Conservation (phyloP, 352 stramenopile species). For the Pythium phragmitis region DNA sequence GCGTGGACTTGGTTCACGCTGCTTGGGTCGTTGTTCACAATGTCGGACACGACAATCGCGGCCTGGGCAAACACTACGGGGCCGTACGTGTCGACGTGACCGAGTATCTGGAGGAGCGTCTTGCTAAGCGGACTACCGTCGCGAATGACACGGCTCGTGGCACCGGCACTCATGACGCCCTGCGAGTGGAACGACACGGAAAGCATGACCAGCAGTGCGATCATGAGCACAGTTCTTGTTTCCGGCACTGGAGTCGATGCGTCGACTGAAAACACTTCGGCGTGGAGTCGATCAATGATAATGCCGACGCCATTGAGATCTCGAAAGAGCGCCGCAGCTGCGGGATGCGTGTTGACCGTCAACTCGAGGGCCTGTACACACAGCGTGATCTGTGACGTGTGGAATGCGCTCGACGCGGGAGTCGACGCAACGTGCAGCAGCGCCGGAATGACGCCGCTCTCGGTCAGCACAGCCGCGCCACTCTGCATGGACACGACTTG, state of each 20-base stretch:
- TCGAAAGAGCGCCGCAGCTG: constrained; percentile 69
- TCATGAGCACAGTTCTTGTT: constrained; percentile 62
- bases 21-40: constrained; percentile 97
- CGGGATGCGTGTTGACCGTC: constrained; percentile 72
- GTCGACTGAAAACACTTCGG: constrained; percentile 38
- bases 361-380: constrained; percentile 83
- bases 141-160: constrained; percentile 84
- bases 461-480: constrained; percentile 72
- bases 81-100: constrained; percentile 90
- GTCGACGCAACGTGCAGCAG: constrained; percentile 78
- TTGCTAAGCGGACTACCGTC: constrained; percentile 86
- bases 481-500: constrained; percentile 76
- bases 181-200: constrained; percentile 88
- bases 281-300: constrained; percentile 71
- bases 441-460: constrained; percentile 81
- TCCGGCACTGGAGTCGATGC: constrained; percentile 30
- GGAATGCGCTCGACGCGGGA: constrained; percentile 49
- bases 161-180: constrained; percentile 84
- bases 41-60: constrained; percentile 91
- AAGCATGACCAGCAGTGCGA: constrained; percentile 71
- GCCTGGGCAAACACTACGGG: constrained; percentile 92
- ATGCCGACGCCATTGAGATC: constrained; percentile 87
- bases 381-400: constrained; percentile 72
- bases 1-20: constrained; percentile 94
- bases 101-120: constrained; percentile 89